Percentiles rank a stretch among this genome's conserved stretches.
These are phyloP conservation scores for Alliaria petiolata DNA, from an alignment of 345 rosid species.

Conservation along the genomic window DNA sequence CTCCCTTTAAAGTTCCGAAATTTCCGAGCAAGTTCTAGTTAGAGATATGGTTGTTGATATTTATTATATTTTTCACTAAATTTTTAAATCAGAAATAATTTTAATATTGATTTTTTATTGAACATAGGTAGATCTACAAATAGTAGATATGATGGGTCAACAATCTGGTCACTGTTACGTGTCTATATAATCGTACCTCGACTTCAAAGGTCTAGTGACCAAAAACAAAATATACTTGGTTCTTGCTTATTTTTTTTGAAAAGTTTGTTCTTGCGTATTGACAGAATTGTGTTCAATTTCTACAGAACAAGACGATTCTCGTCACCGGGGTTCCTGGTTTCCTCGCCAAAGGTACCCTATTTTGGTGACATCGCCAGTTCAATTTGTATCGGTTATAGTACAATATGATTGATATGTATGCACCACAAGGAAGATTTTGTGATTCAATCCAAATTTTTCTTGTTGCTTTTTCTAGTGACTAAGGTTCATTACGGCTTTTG, in stretches of 20 bases:
- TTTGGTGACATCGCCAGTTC: neutral
- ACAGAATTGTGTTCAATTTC: constrained; percentile 9
- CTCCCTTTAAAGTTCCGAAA: too few species aligned
- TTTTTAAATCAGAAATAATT: neutral
- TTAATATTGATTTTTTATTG: neutral
- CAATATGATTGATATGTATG: neutral
- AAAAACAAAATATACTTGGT: neutral
- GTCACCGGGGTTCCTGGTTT: constrained; percentile 33
- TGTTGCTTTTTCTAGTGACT: neutral
- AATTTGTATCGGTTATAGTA: neutral
- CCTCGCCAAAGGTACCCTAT: constrained; percentile 30
- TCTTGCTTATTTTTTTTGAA: too few species aligned
- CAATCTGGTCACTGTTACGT: neutral
- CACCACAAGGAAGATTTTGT: neutral
- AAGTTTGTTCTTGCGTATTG: neutral
- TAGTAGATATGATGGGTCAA: constrained; percentile 29
- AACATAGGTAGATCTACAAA: constrained; percentile 24
- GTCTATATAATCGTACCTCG: constrained; percentile 8
- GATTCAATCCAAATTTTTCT: neutral
- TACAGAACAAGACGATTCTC: constrained; percentile 23
- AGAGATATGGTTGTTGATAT: too few species aligned
- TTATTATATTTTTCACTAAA: too few species aligned
- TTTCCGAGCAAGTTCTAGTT: too few species aligned
- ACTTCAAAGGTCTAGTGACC: neutral
- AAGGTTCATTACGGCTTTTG: neutral